Conservation (phyloP, 2,329 filamentous ascomycete genomes). For the Cytospora schulzeri region DNA sequence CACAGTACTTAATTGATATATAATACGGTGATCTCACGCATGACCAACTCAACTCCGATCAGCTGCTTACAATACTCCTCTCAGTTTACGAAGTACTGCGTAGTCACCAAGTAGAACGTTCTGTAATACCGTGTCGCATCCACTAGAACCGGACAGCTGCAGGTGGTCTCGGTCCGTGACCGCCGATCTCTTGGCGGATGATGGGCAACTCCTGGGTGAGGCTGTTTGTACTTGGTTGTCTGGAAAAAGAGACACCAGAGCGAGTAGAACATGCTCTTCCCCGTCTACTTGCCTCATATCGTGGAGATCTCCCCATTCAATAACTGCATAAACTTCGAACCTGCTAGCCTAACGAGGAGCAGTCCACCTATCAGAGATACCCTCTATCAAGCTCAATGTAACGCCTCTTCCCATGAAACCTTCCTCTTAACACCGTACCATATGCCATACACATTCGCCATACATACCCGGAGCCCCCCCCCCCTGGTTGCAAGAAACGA, state of each 20-base stretch:
- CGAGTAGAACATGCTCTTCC: background rate
- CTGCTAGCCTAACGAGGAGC: background rate
- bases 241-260: background rate
- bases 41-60: background rate
- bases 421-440: background rate
- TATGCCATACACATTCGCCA: background rate
- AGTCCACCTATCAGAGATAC: background rate
- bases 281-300: background rate
- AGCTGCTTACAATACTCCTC: background rate
- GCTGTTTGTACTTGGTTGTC: too few species aligned
- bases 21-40: background rate
- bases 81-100: background rate
- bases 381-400: background rate
- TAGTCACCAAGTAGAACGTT: background rate
- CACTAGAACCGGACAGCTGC: slow-evolving; percentile 1
- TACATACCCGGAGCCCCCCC: background rate
- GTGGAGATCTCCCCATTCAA: background rate
- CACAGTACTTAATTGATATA: background rate
- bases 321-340: background rate
- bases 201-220: too few species aligned
- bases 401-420: background rate
- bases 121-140: background rate
- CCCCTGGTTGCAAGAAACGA: background rate
- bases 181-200: background rate
- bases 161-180: slow-evolving; percentile 7